Evolutionary conservation across 768 basidiomycete species (phyloP), one percentile per base, ranked within the genome.

Genomic region (Amanita rubescens): DNA sequence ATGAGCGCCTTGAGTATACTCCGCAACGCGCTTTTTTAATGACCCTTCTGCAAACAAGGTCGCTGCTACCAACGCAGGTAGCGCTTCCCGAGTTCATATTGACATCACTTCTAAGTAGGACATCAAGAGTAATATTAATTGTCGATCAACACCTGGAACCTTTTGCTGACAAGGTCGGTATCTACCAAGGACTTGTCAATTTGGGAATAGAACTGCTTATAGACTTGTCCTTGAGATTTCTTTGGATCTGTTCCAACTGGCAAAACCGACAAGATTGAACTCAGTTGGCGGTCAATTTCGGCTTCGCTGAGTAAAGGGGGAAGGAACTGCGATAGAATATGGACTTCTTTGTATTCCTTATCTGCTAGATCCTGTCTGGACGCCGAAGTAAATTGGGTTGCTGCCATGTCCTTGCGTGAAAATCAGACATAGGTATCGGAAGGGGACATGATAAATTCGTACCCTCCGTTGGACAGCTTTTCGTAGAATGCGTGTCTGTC

Each of bases 341-440:
- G n/a, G n/a, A n/a, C n/a, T n/a, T n/a, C n/a, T n/a, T n/a, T n/a
- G 32, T 69, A 89, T 67, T 87, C 85, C 58, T 80, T 82, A 41
- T 75, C 73, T 20, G 84, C 85, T 35, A 89, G 76, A 51, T 89
- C 87, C 1, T 67, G 67, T 41, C 87, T 76, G n/a, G 75, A 71
- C 20, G 81, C 84, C 61, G 75, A 68, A 11, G 59, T 58, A 59
- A 79, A 90, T 59, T 81, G 77, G 8, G 67, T 59, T 17, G 79
- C 80, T 34, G 39, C 85, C 77, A 49, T 87, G 85, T 4, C 63
- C 70, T 87, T 90, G 51, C 35, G 35, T 37, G 12, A 37, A 12
- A 4, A 17, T 37, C 35, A 37, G 11, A 11, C 35, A 37, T 37
- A 17, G 11, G 35, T 34, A 34, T 7, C n/a, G 35, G n/a, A 12